Percentiles rank a stretch among this genome's conserved stretches.
Conservation (phyloP, 2,329 filamentous ascomycete species). For the Pestalotiopsis sp. region DNA sequence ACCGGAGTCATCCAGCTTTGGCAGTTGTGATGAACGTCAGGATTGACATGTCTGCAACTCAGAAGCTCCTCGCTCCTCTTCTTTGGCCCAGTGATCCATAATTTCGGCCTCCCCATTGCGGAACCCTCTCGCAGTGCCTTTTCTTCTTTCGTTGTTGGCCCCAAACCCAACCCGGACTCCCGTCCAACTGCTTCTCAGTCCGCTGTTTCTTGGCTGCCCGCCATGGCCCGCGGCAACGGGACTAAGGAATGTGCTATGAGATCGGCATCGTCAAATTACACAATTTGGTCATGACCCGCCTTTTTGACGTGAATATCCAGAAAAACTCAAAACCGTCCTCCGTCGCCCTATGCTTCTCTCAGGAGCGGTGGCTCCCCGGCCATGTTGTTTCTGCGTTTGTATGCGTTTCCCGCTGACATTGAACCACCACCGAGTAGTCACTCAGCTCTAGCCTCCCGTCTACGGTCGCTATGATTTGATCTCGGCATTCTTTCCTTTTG, state of each 20-base stretch:
- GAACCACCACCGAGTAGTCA: neutral
- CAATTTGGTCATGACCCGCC: conserved; percentile 5
- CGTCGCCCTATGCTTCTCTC: neutral
- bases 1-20: neutral
- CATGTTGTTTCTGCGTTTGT: neutral
- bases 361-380: neutral
- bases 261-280: conserved; percentile 11
- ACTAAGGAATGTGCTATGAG: neutral
- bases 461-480: neutral
- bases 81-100: neutral
- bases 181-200: too few relatives aligned
- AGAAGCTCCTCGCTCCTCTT: too few relatives aligned
- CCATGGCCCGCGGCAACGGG: neutral
- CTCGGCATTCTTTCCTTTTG: neutral
- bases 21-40: neutral
- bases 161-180: too few relatives aligned
- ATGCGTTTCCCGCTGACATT: neutral
- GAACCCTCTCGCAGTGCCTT: neutral
- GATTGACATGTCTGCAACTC: neutral
- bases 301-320: neutral
- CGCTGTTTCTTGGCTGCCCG: too few relatives aligned
- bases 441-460: neutral
- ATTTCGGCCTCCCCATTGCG: neutral
- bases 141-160: neutral
- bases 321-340: neutral